Conservation (phyloP, 2,329 filamentous ascomycete genomes). For the Colletotrichum eremochloae region DNA sequence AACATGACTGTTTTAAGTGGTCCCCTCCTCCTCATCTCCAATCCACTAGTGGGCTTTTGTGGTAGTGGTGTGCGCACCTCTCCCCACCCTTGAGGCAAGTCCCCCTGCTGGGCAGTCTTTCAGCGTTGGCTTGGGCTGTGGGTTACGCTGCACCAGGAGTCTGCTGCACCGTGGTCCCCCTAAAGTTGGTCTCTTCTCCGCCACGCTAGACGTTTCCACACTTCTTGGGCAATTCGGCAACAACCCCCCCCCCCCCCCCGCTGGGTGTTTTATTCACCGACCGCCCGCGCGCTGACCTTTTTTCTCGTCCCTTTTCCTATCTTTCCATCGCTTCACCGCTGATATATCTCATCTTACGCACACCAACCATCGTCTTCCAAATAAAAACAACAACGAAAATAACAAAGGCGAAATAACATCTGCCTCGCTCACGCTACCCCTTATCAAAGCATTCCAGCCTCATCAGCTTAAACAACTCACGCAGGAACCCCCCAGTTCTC, state of each 20-base stretch:
- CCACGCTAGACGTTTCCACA: constrained; percentile 37
- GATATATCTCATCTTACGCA: constrained; percentile 22
- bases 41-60: constrained; percentile 8
- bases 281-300: constrained; percentile 7
- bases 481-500: neutral
- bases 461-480: constrained; percentile 1
- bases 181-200: constrained; percentile 22
- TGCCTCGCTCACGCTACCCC: constrained; percentile 11
- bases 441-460: constrained; percentile 23
- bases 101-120: neutral
- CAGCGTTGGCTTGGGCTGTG: constrained; percentile 8
- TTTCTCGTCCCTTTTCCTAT: constrained; percentile 4
- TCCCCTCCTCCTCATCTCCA: neutral
- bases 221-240: neutral
- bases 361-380: constrained; percentile 19
- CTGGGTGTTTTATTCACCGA: constrained; percentile 33
- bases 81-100: constrained; percentile 7
- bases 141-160: constrained; percentile 1
- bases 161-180: constrained; percentile 5
- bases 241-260: neutral
- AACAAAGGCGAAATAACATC: neutral
- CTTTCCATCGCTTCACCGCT: constrained; percentile 37
- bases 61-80: constrained; percentile 5
- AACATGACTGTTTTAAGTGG: constrained; percentile 26
- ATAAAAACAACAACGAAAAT: neutral